Conservation (phyloP, 148 eudicot genomes). For the Polygonum aviculare region DNA sequence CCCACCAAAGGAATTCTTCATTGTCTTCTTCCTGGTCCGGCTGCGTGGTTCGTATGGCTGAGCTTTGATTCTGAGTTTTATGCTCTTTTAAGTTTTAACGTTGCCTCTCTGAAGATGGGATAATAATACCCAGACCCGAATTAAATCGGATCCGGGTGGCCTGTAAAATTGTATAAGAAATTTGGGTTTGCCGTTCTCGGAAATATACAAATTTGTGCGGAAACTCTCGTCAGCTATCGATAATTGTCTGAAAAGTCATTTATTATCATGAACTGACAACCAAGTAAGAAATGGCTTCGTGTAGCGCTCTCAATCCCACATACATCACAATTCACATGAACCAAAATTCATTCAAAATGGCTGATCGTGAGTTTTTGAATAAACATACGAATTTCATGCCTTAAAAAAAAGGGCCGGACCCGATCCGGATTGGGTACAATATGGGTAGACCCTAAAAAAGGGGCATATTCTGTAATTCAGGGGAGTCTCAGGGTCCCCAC, state of each 20-base stretch:
- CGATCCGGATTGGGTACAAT: background rate
- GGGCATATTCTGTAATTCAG: background rate
- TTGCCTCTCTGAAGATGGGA: background rate
- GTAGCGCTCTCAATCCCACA: background rate
- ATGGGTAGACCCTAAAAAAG: background rate
- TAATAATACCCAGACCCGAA: background rate
- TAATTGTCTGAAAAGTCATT: background rate
- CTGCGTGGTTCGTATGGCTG: background rate
- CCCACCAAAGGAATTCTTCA: background rate
- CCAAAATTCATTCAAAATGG: background rate
- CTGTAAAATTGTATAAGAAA: background rate
- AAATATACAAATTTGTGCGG: background rate
- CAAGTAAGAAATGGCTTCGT: background rate
- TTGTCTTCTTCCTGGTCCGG: constrained; percentile 1
- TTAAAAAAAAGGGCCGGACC: background rate
- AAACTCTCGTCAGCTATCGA: background rate
- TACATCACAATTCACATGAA: background rate
- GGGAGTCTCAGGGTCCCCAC: background rate
- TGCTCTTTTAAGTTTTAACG: background rate
- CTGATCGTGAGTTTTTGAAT: background rate
- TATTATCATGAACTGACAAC: background rate
- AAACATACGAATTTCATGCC: background rate
- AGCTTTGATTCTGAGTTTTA: background rate
- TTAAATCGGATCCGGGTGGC: background rate
- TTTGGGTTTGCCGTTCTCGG: background rate